Evolutionary conservation across 441 rosid genomes (phyloP), one percentile per base, ranked within the genome.

Genomic region (Macaranga tanarius): DNA sequence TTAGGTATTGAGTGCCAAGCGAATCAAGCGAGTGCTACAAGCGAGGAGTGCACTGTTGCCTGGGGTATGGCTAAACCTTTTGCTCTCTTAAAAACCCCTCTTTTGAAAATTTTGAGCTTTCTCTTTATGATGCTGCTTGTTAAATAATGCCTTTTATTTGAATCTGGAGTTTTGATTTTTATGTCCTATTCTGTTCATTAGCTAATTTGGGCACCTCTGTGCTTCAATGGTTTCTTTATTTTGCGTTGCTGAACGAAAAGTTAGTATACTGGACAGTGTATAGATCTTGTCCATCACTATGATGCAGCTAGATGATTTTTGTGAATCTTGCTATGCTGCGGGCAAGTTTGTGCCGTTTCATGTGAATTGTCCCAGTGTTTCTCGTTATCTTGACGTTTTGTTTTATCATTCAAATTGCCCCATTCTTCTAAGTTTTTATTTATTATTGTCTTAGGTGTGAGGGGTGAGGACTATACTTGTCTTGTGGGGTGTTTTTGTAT

Each of bases 31-130:
- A 92, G 97, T 31, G 97, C 97, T 13, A 92, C 99, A 7, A 94
- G 97, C 77, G 99, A 94, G 89, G 97, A 94, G 80, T 94, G 99
- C 85, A 92, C 99, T 65, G 99, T 94, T 70, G 99, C 97, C 70
- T 92, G 97, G 97, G 99, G 99, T 94, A 81, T 70, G 84, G 1
- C 6, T 31, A 31, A 31, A 31, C 38, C 38, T 31, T 31, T 31
- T 31, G 38, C 38, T 31, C 38, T 31, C 38, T 28, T 28, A 28
- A 28, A 28, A 28, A 28, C 31, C 31, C 3, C 31, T 3, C 31
- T 5, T 31, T 31, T 2, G 38, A 31, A 31, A 31, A 31, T 31
- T 31, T 31, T 31, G 15, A 20, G 51, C 2, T 34, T 57, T 22
- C n/a, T 50, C 23, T 23, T 47, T n/a, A 5, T 28, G 31, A 5